Evolutionary conservation across 148 eudicot genomes (phyloP).

Genomic region (Hydrangea macrophylla): DNA sequence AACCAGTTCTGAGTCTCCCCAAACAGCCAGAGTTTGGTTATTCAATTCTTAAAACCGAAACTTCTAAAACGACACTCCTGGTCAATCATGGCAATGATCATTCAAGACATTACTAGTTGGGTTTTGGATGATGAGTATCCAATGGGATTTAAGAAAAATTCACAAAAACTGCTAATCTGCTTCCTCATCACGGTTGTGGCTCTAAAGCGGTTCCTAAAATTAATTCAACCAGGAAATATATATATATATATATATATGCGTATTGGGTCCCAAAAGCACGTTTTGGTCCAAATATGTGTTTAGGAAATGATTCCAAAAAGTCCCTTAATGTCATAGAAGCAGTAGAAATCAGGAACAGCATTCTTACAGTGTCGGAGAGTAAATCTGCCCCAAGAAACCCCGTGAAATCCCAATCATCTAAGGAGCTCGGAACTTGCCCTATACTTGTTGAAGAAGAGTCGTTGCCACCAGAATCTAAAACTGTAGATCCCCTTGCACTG

Average conservation of each 20-base stretch:
- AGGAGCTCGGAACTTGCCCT: constrained; percentile 34
- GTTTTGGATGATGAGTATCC: not conserved
- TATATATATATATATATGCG: too few relatives aligned
- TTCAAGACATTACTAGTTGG: not conserved
- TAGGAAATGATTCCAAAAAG: not conserved
- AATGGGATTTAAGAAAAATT: not conserved
- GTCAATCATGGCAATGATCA: not conserved
- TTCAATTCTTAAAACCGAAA: not conserved
- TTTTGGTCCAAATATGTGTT: too few relatives aligned
- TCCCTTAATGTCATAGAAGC: not conserved
- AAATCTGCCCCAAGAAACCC: constrained; percentile 82
- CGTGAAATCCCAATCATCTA: constrained; percentile 73
- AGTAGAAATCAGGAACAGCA: constrained; percentile 2
- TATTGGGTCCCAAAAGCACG: too few relatives aligned
- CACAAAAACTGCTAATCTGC: too few relatives aligned
- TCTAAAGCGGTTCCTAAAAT: too few relatives aligned
- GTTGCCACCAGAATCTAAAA: constrained; percentile 38
- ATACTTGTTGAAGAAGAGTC: constrained; percentile 44
- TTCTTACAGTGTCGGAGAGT: constrained; percentile 79
- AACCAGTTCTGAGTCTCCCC: too few relatives aligned
- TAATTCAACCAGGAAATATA: too few relatives aligned
- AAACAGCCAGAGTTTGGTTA: too few relatives aligned
- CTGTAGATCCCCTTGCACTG: constrained; percentile 23
- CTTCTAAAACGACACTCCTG: too few relatives aligned
- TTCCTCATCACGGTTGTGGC: too few relatives aligned